Evolutionary conservation across 108 stramenopile species (phyloP).

Genomic region (Stephanodiscus minutulus): DNA sequence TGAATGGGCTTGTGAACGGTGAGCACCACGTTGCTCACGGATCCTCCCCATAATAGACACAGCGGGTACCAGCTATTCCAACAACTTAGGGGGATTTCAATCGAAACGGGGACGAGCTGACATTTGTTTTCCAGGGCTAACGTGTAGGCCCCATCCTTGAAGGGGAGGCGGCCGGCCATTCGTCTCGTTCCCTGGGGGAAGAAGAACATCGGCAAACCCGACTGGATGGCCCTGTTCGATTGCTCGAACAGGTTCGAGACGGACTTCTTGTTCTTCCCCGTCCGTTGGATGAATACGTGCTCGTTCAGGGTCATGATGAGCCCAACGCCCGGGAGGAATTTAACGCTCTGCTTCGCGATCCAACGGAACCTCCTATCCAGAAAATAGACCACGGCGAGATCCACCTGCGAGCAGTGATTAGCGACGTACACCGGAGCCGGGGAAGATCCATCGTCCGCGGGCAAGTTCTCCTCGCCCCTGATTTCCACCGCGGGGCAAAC

Average conservation of each 20-base stretch:
- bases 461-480: conserved; percentile 62
- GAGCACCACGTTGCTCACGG: conserved; percentile 51
- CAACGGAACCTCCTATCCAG: conserved; percentile 64
- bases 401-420: conserved; percentile 83
- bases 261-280: conserved; percentile 52
- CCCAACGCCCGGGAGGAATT: conserved; percentile 79
- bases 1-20: conserved; percentile 69
- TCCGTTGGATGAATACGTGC: conserved; percentile 78
- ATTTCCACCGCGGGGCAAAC: conserved; percentile 59
- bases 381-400: conserved; percentile 62
- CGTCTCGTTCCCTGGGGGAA: conserved; percentile 87
- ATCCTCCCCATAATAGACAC: conserved; percentile 47
- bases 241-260: conserved; percentile 68
- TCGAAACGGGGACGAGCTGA: conserved; percentile 67
- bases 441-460: conserved; percentile 27
- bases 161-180: conserved; percentile 72
- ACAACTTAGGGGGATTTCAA: conserved; percentile 67
- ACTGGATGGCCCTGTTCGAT: conserved; percentile 67
- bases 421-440: conserved; percentile 81
- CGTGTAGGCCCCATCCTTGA: conserved; percentile 85
- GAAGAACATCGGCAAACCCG: conserved; percentile 80
- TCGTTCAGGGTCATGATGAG: conserved; percentile 65
- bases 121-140: conserved; percentile 66
- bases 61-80: conserved; percentile 86
- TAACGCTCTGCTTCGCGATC: conserved; percentile 76